Conservation (phyloP, 2,329 filamentous ascomycete genomes). For the Pseudogymnoascus sp. region DNA sequence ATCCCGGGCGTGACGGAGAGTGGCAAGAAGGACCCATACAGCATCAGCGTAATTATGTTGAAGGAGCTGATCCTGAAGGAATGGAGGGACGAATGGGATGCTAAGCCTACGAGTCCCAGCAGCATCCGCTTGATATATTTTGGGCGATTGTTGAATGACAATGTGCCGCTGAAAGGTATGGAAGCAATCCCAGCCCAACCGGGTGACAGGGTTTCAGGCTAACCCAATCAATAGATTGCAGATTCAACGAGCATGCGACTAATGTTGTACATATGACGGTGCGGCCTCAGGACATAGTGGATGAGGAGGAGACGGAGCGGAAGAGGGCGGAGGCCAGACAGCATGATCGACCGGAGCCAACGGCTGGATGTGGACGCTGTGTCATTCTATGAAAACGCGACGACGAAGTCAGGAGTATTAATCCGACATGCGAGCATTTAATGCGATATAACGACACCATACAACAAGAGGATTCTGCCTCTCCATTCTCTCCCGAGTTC, state of each 20-base stretch:
- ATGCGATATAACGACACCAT: conserved; percentile 9
- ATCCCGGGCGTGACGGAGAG: conserved; percentile 56
- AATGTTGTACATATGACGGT: conserved; percentile 96
- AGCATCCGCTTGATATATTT: conserved; percentile 89
- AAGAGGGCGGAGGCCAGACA: conserved; percentile 27
- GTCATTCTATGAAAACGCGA: conserved; percentile 45
- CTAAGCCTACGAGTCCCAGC: conserved; percentile 74
- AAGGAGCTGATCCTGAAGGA: conserved; percentile 91
- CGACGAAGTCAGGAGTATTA: background rate
- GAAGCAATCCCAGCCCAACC: conserved; percentile 15
- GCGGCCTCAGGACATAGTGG: conserved; percentile 72
- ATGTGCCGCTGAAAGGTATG: conserved; percentile 74
- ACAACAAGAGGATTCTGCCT: background rate
- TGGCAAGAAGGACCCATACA: conserved; percentile 67
- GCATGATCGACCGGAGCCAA: conserved; percentile 45
- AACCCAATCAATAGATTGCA: conserved; percentile 53
- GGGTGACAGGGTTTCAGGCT: background rate
- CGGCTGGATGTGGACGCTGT: conserved; percentile 51
- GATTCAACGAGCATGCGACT: conserved; percentile 62
- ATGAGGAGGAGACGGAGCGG: conserved; percentile 50
- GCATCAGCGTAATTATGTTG: conserved; percentile 85
- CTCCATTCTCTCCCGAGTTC: conserved; percentile 2
- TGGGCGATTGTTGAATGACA: conserved; percentile 84
- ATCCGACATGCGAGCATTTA: conserved; percentile 6
- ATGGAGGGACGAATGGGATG: conserved; percentile 89